Evolutionary conservation across 2,329 filamentous ascomycete species (phyloP).

Genomic region (Aspergillus pseudotamarii): DNA sequence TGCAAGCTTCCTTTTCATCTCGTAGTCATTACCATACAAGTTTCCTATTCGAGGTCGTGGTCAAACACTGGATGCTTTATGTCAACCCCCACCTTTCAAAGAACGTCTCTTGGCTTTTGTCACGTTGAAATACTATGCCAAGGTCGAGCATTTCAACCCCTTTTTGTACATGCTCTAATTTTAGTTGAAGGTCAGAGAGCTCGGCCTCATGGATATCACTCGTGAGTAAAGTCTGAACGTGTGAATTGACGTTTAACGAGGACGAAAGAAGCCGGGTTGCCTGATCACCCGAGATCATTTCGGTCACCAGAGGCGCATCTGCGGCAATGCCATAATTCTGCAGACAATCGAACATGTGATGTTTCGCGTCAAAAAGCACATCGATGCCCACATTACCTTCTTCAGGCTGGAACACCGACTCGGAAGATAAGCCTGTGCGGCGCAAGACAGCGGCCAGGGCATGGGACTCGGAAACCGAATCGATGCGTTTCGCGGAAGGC

Average conservation of each 20-base stretch:
- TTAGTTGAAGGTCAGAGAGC: conserved; percentile 33
- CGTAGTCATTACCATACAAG: neutral
- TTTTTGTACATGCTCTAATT: conserved; percentile 35
- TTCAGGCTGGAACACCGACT: conserved; percentile 29
- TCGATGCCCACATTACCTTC: conserved; percentile 20
- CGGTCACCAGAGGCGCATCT: conserved; percentile 34
- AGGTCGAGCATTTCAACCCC: conserved; percentile 37
- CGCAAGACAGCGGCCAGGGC: conserved; percentile 36
- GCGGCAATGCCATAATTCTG: conserved; percentile 30
- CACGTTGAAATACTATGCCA: conserved; percentile 35
- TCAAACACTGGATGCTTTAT: neutral
- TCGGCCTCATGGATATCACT: conserved; percentile 30
- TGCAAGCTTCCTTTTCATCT: neutral
- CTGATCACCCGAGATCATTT: conserved; percentile 33
- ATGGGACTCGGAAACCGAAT: conserved; percentile 24
- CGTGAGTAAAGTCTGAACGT: conserved; percentile 30
- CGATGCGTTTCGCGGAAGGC: conserved; percentile 17
- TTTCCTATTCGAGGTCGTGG: neutral
- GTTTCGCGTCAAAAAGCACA: conserved; percentile 33
- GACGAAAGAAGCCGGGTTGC: conserved; percentile 37
- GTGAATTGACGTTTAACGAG: conserved; percentile 33
- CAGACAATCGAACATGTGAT: conserved; percentile 32
- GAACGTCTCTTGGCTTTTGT: conserved; percentile 34
- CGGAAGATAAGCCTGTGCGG: conserved; percentile 34
- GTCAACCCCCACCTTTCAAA: conserved; percentile 34